Percentiles rank a stretch among this genome's conserved stretches.
phyloP scores from a whole-genome alignment of 2,329 filamentous ascomycete genomes.

The Tricladium varicosporioides region DNA sequence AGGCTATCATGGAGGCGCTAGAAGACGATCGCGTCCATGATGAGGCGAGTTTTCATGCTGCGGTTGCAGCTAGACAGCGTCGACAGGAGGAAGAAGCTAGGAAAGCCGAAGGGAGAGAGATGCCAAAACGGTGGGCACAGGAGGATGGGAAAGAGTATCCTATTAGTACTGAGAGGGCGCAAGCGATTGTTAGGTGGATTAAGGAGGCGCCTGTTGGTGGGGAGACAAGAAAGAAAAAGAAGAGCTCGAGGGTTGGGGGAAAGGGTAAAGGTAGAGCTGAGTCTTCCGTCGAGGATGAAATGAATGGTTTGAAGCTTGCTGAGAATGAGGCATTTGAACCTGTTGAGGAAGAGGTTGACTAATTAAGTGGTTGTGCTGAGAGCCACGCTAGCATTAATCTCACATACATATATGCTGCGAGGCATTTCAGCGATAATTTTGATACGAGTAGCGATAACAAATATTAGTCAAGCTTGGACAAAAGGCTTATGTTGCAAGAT shows the following conservation, averaged over 20 bases:
- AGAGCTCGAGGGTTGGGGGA: conserved; percentile 20
- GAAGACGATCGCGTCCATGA: conserved; percentile 67
- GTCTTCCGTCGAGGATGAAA: conserved; percentile 13
- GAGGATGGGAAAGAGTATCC: conserved; percentile 68
- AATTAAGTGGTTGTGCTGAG: not conserved
- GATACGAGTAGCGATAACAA: too few relatives aligned
- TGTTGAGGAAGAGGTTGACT: conserved; percentile 34
- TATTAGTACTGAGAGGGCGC: conserved; percentile 67
- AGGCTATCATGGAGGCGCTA: conserved; percentile 65
- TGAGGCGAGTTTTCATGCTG: conserved; percentile 62
- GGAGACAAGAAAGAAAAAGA: conserved; percentile 38
- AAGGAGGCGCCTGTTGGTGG: conserved; percentile 48
- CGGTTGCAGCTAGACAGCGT: conserved; percentile 59
- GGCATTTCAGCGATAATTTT: too few relatives aligned
- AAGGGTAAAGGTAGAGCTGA: conserved; percentile 21
- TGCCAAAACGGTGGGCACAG: conserved; percentile 57
- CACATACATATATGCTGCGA: too few relatives aligned
- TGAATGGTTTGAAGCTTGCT: conserved; percentile 17
- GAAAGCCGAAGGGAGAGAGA: conserved; percentile 27
- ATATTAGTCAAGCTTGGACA: too few relatives aligned
- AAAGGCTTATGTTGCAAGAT: too few relatives aligned
- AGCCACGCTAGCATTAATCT: too few relatives aligned
- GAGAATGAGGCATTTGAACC: conserved; percentile 21
- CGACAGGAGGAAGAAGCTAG: conserved; percentile 51
- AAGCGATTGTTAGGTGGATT: conserved; percentile 69